A percentile compares a stretch with the other conserved stretches of the same genome.
phyloP scores from a whole-genome alignment of 345 rosid species.

The Anastatica hierochuntica region DNA sequence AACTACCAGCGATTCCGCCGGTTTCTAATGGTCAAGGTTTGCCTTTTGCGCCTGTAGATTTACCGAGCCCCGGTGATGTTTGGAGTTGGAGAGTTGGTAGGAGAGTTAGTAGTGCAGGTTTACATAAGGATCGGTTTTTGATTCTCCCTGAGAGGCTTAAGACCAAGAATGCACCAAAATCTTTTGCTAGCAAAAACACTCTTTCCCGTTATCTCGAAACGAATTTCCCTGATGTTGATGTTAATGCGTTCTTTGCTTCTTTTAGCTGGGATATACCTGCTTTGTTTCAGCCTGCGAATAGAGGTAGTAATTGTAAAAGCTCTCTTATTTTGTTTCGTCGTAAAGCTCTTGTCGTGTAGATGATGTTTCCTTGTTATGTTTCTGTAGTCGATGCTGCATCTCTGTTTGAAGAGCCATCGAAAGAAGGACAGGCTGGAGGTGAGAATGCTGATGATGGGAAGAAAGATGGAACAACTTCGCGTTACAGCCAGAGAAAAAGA shows the following conservation, averaged over 20 bases:
- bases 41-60: constrained; percentile 77
- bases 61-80: constrained; percentile 67
- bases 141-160: constrained; percentile 44
- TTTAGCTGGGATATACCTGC: constrained; percentile 84
- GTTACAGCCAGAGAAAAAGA: constrained; percentile 29
- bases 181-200: constrained; percentile 56
- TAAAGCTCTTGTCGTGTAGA: not conserved
- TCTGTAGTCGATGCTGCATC: constrained; percentile 25
- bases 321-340: too few species aligned
- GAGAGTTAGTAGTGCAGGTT: constrained; percentile 39
- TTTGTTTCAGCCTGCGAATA: constrained; percentile 20
- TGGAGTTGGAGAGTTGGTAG: constrained; percentile 90
- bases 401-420: constrained; percentile 27
- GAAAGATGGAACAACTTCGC: constrained; percentile 13
- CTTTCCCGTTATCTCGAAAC: constrained; percentile 40
- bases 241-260: constrained; percentile 53
- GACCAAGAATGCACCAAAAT: constrained; percentile 8
- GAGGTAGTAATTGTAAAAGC: constrained; percentile 34
- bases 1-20: constrained; percentile 35
- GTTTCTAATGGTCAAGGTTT: constrained; percentile 53
- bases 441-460: constrained; percentile 12
- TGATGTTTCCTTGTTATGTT: not conserved
- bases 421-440: constrained; percentile 10
- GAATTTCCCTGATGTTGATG: constrained; percentile 43
- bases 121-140: constrained; percentile 47